Evolutionary conservation across 257 asterid species (phyloP).

Genomic region (Solanum arcanum): DNA sequence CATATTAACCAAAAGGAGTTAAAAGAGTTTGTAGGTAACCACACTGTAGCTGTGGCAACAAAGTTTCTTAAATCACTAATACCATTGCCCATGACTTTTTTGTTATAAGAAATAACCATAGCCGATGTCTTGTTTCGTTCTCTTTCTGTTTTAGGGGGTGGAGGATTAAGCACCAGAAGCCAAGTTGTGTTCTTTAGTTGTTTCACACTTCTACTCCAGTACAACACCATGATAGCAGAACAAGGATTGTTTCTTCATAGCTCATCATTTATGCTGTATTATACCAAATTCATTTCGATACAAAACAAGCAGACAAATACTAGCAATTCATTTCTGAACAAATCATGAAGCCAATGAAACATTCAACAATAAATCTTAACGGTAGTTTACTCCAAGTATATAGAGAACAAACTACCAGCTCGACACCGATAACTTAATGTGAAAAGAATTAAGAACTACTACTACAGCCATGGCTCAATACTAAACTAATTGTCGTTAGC

Average conservation of each 20-base stretch:
- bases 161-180: background rate
- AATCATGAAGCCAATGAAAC: background rate
- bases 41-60: background rate
- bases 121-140: background rate
- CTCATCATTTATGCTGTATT: background rate
- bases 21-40: background rate
- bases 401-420: background rate
- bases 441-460: background rate
- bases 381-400: background rate
- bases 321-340: background rate
- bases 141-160: background rate
- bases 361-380: background rate
- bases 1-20: background rate
- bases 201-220: background rate
- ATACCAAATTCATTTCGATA: background rate
- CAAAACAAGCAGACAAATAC: background rate
- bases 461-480: background rate
- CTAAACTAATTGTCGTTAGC: background rate
- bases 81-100: background rate
- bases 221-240: background rate
- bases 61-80: background rate
- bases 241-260: background rate
- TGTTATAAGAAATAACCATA: background rate
- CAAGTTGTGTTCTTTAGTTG: background rate
- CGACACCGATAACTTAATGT: background rate